phyloP scores from a whole-genome alignment of 148 eudicot species.

The Camellia japonica region DNA sequence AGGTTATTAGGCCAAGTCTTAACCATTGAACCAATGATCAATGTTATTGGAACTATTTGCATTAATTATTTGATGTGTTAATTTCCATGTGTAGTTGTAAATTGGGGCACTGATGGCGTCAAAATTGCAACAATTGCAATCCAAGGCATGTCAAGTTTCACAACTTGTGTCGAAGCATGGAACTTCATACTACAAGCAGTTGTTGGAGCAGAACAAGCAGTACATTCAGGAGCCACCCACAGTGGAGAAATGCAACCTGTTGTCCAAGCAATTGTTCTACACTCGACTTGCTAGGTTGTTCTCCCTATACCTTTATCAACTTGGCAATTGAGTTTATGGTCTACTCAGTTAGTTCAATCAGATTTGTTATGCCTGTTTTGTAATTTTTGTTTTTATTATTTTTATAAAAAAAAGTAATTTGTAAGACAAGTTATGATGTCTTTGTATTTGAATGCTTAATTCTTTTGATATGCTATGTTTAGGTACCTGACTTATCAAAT shows the following conservation, averaged over 20 bases:
- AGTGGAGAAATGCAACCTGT: conserved; percentile 42
- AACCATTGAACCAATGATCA: no score
- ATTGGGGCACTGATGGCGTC: conserved; percentile 34
- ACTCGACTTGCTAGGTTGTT: conserved; percentile 58
- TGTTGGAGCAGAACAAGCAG: conserved; percentile 51
- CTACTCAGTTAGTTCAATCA: no score
- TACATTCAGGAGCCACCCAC: conserved; percentile 46
- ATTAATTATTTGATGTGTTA: neutral
- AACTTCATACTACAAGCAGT: conserved; percentile 42
- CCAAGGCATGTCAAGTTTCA: conserved; percentile 40
- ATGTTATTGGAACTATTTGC: neutral
- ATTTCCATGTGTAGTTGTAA: conserved; percentile 5
- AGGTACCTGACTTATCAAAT: neutral
- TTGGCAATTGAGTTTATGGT: neutral
- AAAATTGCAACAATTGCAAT: conserved; percentile 35
- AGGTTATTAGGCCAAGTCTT: no score
- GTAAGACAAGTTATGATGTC: neutral
- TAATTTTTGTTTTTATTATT: neutral
- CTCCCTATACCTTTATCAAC: conserved; percentile 5
- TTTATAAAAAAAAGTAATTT: neutral
- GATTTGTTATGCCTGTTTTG: neutral
- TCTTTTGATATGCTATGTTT: neutral
- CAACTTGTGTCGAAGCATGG: conserved; percentile 41
- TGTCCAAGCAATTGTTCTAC: conserved; percentile 47
- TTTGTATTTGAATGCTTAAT: neutral